These are phyloP conservation scores for Ganoderma sinense DNA, from an alignment of 1,284 basidiomycete genomes.

Conservation along the genomic window DNA sequence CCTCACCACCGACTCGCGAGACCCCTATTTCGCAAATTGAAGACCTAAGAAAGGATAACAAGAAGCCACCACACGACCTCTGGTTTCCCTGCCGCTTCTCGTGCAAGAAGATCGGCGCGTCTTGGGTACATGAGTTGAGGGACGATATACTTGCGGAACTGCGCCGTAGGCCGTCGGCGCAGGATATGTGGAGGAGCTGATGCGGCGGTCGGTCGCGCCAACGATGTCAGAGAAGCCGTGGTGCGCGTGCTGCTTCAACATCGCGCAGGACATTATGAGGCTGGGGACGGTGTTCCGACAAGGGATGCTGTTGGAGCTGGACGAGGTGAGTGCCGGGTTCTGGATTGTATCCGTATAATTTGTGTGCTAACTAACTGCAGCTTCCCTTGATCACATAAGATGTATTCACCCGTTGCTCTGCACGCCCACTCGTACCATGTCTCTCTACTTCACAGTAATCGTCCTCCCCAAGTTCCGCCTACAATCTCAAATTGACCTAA, in stretches of 20 bases:
- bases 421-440: too few species aligned
- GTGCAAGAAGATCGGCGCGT: not conserved
- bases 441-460: too few species aligned
- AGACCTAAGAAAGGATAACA: not conserved
- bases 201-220: not conserved
- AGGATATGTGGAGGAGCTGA: not conserved
- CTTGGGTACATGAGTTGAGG: not conserved
- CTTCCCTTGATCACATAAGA: not conserved
- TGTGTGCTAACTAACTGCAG: not conserved
- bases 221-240: slow-evolving; percentile 1
- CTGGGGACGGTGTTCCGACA: not conserved
- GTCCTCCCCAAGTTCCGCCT: too few species aligned
- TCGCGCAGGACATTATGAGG: slow-evolving; percentile 3
- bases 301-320: not conserved
- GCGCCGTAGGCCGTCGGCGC: not conserved
- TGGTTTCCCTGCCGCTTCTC: not conserved
- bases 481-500: too few species aligned
- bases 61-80: not conserved
- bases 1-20: too few species aligned
- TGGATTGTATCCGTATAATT: not conserved
- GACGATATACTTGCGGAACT: not conserved
- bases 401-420: too few species aligned
- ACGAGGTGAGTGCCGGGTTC: not conserved
- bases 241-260: slow-evolving; percentile 6
- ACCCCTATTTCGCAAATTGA: not conserved